Conservation (phyloP, 2,329 filamentous ascomycete genomes). For the Claviceps sp. region DNA sequence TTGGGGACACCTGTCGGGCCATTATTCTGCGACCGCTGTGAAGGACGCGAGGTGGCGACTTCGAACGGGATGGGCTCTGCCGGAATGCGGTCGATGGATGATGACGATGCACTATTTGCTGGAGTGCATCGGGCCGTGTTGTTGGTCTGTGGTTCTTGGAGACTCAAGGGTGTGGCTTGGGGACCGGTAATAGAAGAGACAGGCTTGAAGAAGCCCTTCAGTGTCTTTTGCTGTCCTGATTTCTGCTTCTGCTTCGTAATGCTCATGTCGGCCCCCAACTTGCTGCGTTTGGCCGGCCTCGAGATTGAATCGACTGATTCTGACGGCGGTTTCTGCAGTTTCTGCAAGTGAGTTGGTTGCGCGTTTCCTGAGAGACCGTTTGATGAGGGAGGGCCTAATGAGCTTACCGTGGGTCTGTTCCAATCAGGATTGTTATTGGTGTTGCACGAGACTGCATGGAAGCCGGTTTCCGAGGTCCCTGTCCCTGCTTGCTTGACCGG, state of each 20-base stretch:
- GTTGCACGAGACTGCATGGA: not conserved
- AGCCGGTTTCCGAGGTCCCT: not conserved
- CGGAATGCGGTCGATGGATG: not conserved
- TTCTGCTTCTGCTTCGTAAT: constrained; percentile 19
- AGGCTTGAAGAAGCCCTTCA: constrained; percentile 70
- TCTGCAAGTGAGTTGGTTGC: not conserved
- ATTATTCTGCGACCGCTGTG: not conserved
- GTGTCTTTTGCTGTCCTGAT: constrained; percentile 37
- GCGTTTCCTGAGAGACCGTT: not conserved
- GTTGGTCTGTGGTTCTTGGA: not conserved
- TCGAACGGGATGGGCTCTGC: not conserved
- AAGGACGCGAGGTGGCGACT: not conserved
- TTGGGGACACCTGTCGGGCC: not conserved
- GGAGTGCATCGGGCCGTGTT: not conserved
- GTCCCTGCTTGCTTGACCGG: not conserved
- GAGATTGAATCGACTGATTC: not conserved
- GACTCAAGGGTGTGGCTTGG: not conserved
- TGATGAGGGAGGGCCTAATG: not conserved
- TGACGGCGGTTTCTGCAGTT: constrained; percentile 1
- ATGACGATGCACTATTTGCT: not conserved
- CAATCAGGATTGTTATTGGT: not conserved
- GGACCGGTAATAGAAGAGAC: constrained; percentile 7
- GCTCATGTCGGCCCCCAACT: constrained; percentile 11
- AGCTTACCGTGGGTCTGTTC: not conserved
- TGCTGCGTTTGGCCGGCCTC: constrained; percentile 14